Percentiles rank a stretch among this genome's conserved stretches.
phyloP scores from a whole-genome alignment of 495 filamentous ascomycete species.

The Massariosphaeria phaeospora region DNA sequence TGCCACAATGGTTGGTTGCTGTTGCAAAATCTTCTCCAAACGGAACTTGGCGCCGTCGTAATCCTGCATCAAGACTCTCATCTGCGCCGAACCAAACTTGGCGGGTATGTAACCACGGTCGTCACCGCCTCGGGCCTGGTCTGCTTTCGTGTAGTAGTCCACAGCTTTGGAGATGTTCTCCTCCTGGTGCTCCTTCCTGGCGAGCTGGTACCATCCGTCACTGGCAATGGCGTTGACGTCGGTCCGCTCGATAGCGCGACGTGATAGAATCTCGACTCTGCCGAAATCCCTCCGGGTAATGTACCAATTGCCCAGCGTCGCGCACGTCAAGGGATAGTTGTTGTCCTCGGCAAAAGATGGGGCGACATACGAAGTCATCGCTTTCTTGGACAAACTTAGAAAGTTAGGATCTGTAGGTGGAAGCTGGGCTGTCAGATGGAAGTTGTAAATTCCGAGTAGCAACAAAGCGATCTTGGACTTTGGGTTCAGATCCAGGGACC shows the following conservation, averaged over 20 bases:
- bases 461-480: slow-evolving; percentile 88
- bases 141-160: slow-evolving; percentile 81
- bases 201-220: slow-evolving; percentile 93
- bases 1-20: slow-evolving; percentile 79
- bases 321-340: slow-evolving; percentile 82
- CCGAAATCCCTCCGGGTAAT: slow-evolving; percentile 67
- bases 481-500: slow-evolving; percentile 77
- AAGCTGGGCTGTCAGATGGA: slow-evolving; percentile 74
- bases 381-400: slow-evolving; percentile 75
- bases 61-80: slow-evolving; percentile 77
- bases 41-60: slow-evolving; percentile 87
- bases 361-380: slow-evolving; percentile 89
- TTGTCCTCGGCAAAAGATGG: slow-evolving; percentile 94
- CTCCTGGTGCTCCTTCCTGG: slow-evolving; percentile 75
- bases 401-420: slow-evolving; percentile 74
- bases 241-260: slow-evolving; percentile 89
- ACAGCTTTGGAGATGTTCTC: slow-evolving; percentile 62
- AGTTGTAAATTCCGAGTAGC: slow-evolving; percentile 80
- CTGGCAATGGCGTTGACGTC: slow-evolving; percentile 93
- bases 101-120: slow-evolving; percentile 87
- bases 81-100: slow-evolving; percentile 86
- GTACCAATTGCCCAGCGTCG: slow-evolving; percentile 85
- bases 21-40: slow-evolving; percentile 86
- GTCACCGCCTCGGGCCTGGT: slow-evolving; percentile 79
- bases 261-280: slow-evolving; percentile 78